Evolutionary conservation across 768 basidiomycete species (phyloP).

Genomic region (Heimioporus sp.): DNA sequence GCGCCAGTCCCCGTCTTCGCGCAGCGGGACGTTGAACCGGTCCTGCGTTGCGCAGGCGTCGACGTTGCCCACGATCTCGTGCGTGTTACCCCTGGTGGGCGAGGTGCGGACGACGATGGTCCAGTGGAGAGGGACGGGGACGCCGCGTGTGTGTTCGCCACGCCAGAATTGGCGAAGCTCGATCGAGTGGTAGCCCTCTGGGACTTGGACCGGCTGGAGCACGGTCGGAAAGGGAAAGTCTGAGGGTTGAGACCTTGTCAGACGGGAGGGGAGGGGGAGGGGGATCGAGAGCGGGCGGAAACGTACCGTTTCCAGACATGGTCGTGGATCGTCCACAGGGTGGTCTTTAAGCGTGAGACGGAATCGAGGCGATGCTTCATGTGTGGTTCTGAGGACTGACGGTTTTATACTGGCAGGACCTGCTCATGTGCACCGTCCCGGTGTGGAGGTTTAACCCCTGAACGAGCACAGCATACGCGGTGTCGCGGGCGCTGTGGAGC

Average conservation of each 20-base stretch:
- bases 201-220: constrained; percentile 20
- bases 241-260: not conserved
- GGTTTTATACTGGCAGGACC: no score
- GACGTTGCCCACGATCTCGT: constrained; percentile 27
- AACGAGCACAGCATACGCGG: no score
- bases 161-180: constrained; percentile 29
- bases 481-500: not conserved
- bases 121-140: constrained; percentile 25
- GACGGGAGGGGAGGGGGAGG: not conserved
- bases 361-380: not conserved
- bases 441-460: constrained; percentile 5
- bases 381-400: no score
- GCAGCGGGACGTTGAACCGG: constrained; percentile 12
- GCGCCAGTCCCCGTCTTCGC: constrained; percentile 17
- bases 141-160: constrained; percentile 11
- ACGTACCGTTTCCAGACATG: constrained; percentile 1
- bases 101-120: constrained; percentile 24
- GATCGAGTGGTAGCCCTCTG: constrained; percentile 16
- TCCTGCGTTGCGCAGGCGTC: constrained; percentile 16
- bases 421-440: constrained; percentile 5
- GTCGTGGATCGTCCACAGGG: not conserved
- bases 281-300: not conserved
- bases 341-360: not conserved
- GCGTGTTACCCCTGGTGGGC: constrained; percentile 13
- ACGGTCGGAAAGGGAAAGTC: constrained; percentile 1